Conservation (phyloP, 768 basidiomycete species). For the Amanita brunnescens region DNA sequence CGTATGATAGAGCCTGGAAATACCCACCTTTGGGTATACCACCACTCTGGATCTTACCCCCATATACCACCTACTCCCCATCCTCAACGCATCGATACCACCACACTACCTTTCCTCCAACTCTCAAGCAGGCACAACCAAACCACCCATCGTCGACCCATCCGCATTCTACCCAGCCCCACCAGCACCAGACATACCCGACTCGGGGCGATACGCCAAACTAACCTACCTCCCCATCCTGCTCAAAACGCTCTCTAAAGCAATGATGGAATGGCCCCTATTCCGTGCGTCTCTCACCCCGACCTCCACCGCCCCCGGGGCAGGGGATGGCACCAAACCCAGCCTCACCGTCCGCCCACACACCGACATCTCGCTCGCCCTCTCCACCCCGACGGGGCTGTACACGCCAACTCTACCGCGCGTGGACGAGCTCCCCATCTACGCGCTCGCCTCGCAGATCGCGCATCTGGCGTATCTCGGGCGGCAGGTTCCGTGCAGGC, state of each 20-base stretch:
- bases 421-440: slow-evolving; percentile 49
- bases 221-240: slow-evolving; percentile 80
- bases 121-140: slow-evolving; percentile 9
- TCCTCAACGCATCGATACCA: slow-evolving; percentile 57
- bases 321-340: slow-evolving; percentile 34
- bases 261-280: slow-evolving; percentile 81
- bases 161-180: slow-evolving; percentile 31
- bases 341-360: slow-evolving; percentile 64
- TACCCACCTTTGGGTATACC: slow-evolving; percentile 74
- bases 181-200: slow-evolving; percentile 33
- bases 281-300: slow-evolving; percentile 69
- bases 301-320: slow-evolving; percentile 9
- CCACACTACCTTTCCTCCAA: slow-evolving; percentile 29
- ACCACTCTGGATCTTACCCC: background rate
- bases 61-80: slow-evolving; percentile 3
- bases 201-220: slow-evolving; percentile 47
- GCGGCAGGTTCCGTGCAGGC: slow-evolving; percentile 54
- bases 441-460: slow-evolving; percentile 51
- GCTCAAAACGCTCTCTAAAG: slow-evolving; percentile 69
- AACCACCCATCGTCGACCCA: slow-evolving; percentile 26
- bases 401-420: slow-evolving; percentile 67
- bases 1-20: slow-evolving; percentile 58
- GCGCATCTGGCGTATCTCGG: slow-evolving; percentile 56
- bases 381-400: slow-evolving; percentile 75
- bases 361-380: slow-evolving; percentile 67